phyloP scores from a whole-genome alignment of 805 yeast genomes.

The Starmerella vaccinii region DNA sequence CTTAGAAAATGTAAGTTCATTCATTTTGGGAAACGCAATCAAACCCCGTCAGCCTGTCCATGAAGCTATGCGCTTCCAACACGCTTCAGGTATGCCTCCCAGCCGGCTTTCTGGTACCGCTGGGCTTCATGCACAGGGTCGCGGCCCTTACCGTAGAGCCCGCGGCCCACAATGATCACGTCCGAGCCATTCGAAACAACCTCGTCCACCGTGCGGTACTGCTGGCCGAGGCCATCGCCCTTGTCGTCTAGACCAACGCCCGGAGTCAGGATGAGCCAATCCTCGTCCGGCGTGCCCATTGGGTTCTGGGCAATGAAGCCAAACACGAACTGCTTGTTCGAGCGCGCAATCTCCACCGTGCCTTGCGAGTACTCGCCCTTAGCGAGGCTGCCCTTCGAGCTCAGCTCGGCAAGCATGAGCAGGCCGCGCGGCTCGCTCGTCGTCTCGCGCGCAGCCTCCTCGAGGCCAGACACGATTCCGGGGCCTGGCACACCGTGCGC shows the following conservation, averaged over 20 bases:
- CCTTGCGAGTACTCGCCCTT: constrained; percentile 78
- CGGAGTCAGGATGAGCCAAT: constrained; percentile 95
- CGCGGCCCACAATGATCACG: constrained; percentile 96
- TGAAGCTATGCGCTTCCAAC: not conserved
- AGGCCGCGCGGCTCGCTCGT: constrained; percentile 65
- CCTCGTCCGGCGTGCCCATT: constrained; percentile 65
- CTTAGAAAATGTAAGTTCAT: too few species aligned
- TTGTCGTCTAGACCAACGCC: constrained; percentile 97
- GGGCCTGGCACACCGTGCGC: constrained; percentile 97
- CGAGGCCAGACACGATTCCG: constrained; percentile 82
- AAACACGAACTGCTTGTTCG: constrained; percentile 80
- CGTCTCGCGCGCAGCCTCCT: constrained; percentile 60
- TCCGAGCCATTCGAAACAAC: constrained; percentile 84
- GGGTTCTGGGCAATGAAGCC: constrained; percentile 92
- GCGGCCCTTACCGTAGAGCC: constrained; percentile 87
- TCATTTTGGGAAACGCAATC: too few species aligned
- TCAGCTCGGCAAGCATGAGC: constrained; percentile 88
- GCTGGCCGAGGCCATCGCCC: constrained; percentile 94
- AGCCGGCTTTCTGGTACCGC: constrained; percentile 86
- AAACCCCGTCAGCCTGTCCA: too few species aligned
- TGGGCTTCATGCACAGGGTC: constrained; percentile 80
- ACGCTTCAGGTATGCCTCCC: constrained; percentile 70
- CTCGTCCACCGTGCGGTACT: constrained; percentile 82
- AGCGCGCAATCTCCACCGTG: constrained; percentile 82
- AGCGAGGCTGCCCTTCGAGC: constrained; percentile 89